These are phyloP conservation scores for Pulicaria dysenterica DNA, from an alignment of 129 eudicot species.

Conservation along the genomic window DNA sequence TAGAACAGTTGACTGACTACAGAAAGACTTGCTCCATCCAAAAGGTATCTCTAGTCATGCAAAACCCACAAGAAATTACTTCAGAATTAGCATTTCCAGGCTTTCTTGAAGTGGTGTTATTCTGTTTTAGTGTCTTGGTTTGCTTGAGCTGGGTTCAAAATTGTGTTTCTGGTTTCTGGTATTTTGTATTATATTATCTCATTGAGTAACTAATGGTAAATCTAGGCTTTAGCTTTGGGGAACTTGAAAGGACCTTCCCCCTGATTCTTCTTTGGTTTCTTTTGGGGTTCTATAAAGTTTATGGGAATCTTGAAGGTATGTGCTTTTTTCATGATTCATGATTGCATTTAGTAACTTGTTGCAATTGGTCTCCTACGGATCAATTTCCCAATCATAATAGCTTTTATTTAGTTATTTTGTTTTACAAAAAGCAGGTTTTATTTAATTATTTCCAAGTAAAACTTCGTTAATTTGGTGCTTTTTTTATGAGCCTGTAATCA, in stretches of 20 bases:
- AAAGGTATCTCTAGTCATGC: not conserved
- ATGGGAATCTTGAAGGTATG: constrained; percentile 56
- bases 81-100: constrained; percentile 10
- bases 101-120: not conserved
- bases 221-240: constrained; percentile 28
- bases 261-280: constrained; percentile 47
- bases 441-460: not conserved
- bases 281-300: constrained; percentile 37
- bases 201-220: constrained; percentile 18
- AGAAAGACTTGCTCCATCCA: constrained; percentile 15
- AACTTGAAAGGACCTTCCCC: constrained; percentile 38
- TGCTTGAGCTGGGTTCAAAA: constrained; percentile 6
- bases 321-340: constrained; percentile 18
- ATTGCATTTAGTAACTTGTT: not conserved
- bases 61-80: constrained; percentile 12
- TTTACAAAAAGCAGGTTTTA: too few species aligned
- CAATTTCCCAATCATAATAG: not conserved
- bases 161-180: not conserved
- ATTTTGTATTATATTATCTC: not conserved
- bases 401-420: not conserved
- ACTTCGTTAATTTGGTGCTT: not conserved
- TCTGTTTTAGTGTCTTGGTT: not conserved
- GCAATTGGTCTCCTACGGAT: not conserved
- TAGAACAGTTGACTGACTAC: constrained; percentile 30
- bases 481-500: not conserved